These are phyloP conservation scores for Yamadazyma mexicana DNA, from an alignment of 1,139 yeast species.

Conservation along the genomic window DNA sequence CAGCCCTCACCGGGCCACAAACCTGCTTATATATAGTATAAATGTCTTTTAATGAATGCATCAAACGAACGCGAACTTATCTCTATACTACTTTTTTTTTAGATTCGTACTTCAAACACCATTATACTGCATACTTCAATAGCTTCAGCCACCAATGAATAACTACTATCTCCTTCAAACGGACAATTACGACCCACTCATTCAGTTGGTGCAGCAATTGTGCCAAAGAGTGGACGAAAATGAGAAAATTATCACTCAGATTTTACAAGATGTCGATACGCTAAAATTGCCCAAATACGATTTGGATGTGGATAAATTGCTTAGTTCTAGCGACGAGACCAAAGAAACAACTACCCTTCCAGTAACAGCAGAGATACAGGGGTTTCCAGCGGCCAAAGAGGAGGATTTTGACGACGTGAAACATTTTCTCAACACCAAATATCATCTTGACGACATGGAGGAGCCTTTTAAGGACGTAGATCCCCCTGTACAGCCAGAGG, in stretches of 20 bases:
- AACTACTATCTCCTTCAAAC: slow-evolving; percentile 33
- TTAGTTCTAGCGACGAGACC: no score
- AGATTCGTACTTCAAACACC: no score
- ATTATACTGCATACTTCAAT: no score
- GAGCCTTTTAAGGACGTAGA: slow-evolving; percentile 3
- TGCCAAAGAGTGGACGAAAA: slow-evolving; percentile 25
- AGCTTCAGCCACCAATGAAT: no score
- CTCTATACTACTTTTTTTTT: no score
- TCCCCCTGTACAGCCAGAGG: background rate
- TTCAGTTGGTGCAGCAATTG: slow-evolving; percentile 23
- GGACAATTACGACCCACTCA: slow-evolving; percentile 37
- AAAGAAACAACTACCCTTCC: no score
- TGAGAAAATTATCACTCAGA: slow-evolving; percentile 22
- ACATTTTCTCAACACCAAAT: slow-evolving; percentile 18
- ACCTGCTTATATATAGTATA: background rate
- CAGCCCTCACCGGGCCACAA: no score
- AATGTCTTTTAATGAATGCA: background rate
- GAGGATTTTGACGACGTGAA: slow-evolving; percentile 17
- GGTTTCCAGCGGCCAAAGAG: no score
- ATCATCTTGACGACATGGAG: slow-evolving; percentile 11
- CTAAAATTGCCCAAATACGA: slow-evolving; percentile 22
- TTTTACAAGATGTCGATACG: slow-evolving; percentile 27
- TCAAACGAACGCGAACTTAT: slow-evolving; percentile 1
- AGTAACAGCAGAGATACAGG: no score
- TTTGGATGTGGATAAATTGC: no score